Base-by-base conservation (phyloP, 2,329 filamentous ascomycete genomes). In the Dendrostoma leiphaemia region DNA sequence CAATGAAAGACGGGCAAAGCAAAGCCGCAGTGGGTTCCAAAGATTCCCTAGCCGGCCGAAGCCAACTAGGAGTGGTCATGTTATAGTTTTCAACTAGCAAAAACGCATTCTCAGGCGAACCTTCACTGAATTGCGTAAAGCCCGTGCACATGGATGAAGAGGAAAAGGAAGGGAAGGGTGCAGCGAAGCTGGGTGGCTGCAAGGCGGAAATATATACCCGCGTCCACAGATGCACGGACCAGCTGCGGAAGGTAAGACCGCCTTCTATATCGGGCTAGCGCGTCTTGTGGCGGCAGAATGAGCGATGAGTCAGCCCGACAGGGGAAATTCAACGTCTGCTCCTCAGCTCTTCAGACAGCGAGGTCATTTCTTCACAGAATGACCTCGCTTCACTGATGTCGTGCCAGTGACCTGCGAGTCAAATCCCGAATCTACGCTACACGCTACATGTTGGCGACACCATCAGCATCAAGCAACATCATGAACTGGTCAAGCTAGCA, bases 71-170 rank as follows among this genome's bases (percentile, higher is more conserved):
- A 91, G 88, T 79, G 79, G 87, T 90, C 87, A 88, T 82, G 79
- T 78, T 80, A 78, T 89, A 89, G 86, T 89, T 89, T 89, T 89
- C 86, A 90, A 89, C 86, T 89, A 90, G 88, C 88, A 90, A 90
- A 89, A 90, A 90, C 81, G 82, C 82, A 81, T 83, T 84, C 86
- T 91, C 88, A 84, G 88, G 90, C 85, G 82, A 85, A 86, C 90
- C 88, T 84, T 91, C 88, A 91, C 85, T 87, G 85, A 83, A 83
- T 86, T 82, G 82, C 85, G 81, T 89, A 88, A 87, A 82, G 85
- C 88, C 85, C 84, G 75, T 86, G 85, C 85, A 87, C 83, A 79
- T 69, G 76, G 80, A 84, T 83, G 73, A 65, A 68, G 71, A 75
- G 70, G 61, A 70, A 71, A 78, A 74, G 68, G n/a, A 64, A 65